phyloP scores from a whole-genome alignment of 2,329 filamentous ascomycete genomes.

The Lojkania enalia region DNA sequence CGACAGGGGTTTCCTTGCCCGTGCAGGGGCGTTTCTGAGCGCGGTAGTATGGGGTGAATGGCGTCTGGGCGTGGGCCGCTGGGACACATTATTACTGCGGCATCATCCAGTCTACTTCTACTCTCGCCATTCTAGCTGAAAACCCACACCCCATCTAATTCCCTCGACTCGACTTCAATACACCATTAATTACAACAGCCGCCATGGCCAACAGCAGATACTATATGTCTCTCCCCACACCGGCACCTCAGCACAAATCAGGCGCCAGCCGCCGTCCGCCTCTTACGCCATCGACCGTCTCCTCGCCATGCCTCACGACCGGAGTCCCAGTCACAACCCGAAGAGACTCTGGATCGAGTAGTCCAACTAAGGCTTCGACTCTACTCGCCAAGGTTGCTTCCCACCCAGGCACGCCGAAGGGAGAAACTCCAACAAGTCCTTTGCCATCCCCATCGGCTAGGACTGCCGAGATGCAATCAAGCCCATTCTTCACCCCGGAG shows the following conservation, averaged over 20 bases:
- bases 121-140: conserved; percentile 10
- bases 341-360: conserved; percentile 47
- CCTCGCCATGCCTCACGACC: conserved; percentile 49
- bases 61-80: conserved; percentile 37
- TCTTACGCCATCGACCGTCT: conserved; percentile 51
- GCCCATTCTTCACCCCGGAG: conserved; percentile 29
- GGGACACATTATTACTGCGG: conserved; percentile 37
- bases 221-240: conserved; percentile 45
- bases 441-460: conserved; percentile 33
- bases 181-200: conserved; percentile 15
- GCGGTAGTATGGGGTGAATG: conserved; percentile 45
- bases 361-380: conserved; percentile 47
- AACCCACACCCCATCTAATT: conserved; percentile 16
- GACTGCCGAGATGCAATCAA: conserved; percentile 28
- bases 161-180: background rate
- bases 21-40: conserved; percentile 36
- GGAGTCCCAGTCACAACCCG: conserved; percentile 45
- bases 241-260: conserved; percentile 38
- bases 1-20: conserved; percentile 35
- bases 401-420: conserved; percentile 45
- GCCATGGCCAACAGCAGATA: conserved; percentile 42
- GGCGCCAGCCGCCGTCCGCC: conserved; percentile 47
- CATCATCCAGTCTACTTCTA: conserved; percentile 10
- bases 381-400: conserved; percentile 50
- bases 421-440: conserved; percentile 38